These are phyloP conservation scores for Coemansia sp. DNA, from an alignment of 192 early-diverging fungal genomes.

Conservation along the genomic window DNA sequence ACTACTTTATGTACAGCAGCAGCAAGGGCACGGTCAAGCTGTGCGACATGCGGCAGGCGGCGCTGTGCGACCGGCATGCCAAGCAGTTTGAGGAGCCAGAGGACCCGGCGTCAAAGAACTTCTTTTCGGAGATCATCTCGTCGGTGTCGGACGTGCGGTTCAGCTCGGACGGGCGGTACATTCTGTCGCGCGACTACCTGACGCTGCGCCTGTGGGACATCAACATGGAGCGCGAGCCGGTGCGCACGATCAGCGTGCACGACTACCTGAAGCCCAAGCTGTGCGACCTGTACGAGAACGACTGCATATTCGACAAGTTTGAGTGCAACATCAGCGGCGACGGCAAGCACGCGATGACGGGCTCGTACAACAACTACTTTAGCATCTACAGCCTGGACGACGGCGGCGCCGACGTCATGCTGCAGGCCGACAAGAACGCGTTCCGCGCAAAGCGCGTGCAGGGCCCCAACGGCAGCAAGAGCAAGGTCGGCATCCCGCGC, in stretches of 20 bases:
- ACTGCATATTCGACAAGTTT: conserved; percentile 99
- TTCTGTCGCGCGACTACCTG: conserved; percentile 95
- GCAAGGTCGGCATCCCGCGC: conserved; percentile 56
- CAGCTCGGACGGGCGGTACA: conserved; percentile 92
- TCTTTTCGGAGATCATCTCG: conserved; percentile 99
- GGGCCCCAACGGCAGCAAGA: conserved; percentile 53
- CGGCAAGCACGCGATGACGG: conserved; percentile 91
- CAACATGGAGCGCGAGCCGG: conserved; percentile 92
- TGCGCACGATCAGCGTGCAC: conserved; percentile 95
- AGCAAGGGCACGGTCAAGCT: conserved; percentile 98
- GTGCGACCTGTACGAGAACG: conserved; percentile 99
- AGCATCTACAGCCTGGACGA: conserved; percentile 88
- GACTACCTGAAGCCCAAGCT: conserved; percentile 93
- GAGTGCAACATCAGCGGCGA: conserved; percentile 97
- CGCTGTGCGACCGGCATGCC: conserved; percentile 91
- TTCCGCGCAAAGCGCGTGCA: conserved; percentile 93
- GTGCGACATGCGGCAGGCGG: conserved; percentile 93
- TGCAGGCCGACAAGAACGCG: conserved; percentile 97
- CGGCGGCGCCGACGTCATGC: conserved; percentile 73
- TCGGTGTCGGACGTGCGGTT: conserved; percentile 98
- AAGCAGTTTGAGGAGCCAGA: conserved; percentile 96
- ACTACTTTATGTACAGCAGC: conserved; percentile 97
- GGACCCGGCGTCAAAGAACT: conserved; percentile 93
- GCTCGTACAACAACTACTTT: conserved; percentile 99
- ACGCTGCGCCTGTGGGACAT: conserved; percentile 99